phyloP scores from a whole-genome alignment of 2,329 filamentous ascomycete species.

The Claviceps capensis region DNA sequence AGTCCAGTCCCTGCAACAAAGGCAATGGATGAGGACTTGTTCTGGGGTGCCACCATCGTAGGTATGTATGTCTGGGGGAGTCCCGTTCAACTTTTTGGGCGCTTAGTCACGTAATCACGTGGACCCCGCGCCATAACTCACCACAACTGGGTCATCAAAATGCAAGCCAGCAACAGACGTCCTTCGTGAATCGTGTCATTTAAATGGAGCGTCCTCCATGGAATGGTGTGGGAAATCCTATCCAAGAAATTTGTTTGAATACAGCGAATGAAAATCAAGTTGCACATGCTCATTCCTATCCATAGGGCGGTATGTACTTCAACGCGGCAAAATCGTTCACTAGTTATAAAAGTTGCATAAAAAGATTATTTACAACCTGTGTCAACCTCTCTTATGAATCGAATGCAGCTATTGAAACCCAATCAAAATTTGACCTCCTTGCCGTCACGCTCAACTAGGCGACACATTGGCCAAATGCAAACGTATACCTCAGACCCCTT shows the following conservation, averaged over 20 bases:
- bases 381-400: not conserved
- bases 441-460: not conserved
- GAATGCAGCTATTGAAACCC: constrained; percentile 9
- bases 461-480: not conserved
- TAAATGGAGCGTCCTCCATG: too few species aligned
- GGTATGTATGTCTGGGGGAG: too few species aligned
- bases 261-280: too few species aligned
- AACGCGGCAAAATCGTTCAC: not conserved
- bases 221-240: too few species aligned
- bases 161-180: not conserved
- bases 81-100: constrained; percentile 5
- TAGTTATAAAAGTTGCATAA: not conserved
- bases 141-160: not conserved
- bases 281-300: too few species aligned
- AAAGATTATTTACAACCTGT: not conserved
- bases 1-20: constrained; percentile 4
- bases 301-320: not conserved
- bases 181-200: not conserved
- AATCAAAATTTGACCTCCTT: constrained; percentile 16
- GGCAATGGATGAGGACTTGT: constrained; percentile 2
- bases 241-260: too few species aligned
- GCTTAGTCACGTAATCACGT: constrained; percentile 11
- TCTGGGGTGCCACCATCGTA: not conserved
- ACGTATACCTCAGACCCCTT: constrained; percentile 5
- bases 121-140: not conserved